Conservation (phyloP, 148 eudicot species). For the Heliosperma pusillum region DNA sequence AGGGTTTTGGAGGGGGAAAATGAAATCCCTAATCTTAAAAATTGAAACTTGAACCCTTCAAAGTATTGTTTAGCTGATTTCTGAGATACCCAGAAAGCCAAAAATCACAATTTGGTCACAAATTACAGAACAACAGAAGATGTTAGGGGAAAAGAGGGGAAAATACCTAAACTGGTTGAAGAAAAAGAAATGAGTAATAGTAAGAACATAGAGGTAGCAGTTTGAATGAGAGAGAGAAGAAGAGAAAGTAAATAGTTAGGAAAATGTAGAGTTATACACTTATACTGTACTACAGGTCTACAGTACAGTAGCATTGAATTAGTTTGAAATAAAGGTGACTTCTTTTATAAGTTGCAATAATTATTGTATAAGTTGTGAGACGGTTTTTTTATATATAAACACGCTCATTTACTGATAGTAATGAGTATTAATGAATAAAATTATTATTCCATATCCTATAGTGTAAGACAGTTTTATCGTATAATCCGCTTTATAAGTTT, state of each 20-base stretch:
- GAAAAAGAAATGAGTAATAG: background rate
- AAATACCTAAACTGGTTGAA: background rate
- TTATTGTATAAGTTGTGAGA: too few species aligned
- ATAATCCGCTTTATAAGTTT: too few species aligned
- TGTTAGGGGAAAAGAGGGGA: constrained; percentile 5
- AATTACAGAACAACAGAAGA: background rate
- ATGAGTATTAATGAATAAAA: too few species aligned
- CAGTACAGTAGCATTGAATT: background rate
- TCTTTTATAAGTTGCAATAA: background rate
- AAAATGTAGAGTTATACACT: background rate
- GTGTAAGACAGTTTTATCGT: too few species aligned
- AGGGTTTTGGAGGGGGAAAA: constrained; percentile 21
- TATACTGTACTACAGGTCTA: background rate
- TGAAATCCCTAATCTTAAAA: constrained; percentile 33
- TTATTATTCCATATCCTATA: too few species aligned
- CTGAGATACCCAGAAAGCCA: constrained; percentile 15
- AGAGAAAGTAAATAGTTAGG: background rate
- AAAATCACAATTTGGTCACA: background rate
- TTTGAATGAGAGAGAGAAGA: background rate
- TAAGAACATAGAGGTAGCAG: background rate
- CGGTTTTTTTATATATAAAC: too few species aligned
- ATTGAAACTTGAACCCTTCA: constrained; percentile 15
- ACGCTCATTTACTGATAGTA: too few species aligned
- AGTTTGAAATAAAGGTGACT: background rate
- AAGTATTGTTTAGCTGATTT: constrained; percentile 1